phyloP scores from a whole-genome alignment of 768 basidiomycete genomes.

The Leucosporidium creatinivorum region DNA sequence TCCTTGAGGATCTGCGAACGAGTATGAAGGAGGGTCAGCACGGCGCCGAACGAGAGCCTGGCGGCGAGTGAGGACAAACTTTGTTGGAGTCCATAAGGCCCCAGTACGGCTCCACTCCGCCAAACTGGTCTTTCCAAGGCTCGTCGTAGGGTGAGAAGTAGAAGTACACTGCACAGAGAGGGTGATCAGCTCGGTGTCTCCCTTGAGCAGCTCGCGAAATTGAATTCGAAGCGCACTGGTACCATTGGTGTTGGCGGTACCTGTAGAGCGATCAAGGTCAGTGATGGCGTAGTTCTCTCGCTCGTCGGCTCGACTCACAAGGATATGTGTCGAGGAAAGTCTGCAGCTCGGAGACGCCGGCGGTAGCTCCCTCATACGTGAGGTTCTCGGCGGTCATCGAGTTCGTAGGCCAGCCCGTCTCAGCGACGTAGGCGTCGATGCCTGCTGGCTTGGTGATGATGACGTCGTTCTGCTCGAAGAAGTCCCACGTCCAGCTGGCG shows the following conservation, averaged over 20 bases:
- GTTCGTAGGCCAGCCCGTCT: slow-evolving; percentile 56
- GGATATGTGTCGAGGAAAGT: slow-evolving; percentile 78
- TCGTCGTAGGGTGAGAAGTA: slow-evolving; percentile 47
- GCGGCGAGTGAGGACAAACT: too few species aligned
- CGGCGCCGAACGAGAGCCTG: too few species aligned
- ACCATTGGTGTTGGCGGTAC: slow-evolving; percentile 60
- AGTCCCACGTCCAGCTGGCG: slow-evolving; percentile 72
- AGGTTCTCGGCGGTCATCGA: slow-evolving; percentile 35
- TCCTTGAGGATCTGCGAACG: background rate
- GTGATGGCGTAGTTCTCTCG: too few species aligned
- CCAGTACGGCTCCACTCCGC: slow-evolving; percentile 54
- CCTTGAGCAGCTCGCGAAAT: too few species aligned
- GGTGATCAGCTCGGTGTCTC: too few species aligned
- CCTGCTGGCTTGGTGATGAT: slow-evolving; percentile 46
- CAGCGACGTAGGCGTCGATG: slow-evolving; percentile 85
- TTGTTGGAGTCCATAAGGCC: slow-evolving; percentile 57
- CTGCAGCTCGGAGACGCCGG: slow-evolving; percentile 43
- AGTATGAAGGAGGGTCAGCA: background rate
- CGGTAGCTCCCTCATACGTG: slow-evolving; percentile 23
- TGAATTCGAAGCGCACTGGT: slow-evolving; percentile 56
- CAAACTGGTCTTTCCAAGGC: slow-evolving; percentile 33
- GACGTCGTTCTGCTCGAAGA: slow-evolving; percentile 55
- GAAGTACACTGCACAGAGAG: slow-evolving; percentile 12
- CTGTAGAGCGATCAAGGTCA: too few species aligned
- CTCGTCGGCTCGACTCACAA: slow-evolving; percentile 48